Conservation (phyloP, 2,329 filamentous ascomycete genomes). For the Colletotrichum godetiae region DNA sequence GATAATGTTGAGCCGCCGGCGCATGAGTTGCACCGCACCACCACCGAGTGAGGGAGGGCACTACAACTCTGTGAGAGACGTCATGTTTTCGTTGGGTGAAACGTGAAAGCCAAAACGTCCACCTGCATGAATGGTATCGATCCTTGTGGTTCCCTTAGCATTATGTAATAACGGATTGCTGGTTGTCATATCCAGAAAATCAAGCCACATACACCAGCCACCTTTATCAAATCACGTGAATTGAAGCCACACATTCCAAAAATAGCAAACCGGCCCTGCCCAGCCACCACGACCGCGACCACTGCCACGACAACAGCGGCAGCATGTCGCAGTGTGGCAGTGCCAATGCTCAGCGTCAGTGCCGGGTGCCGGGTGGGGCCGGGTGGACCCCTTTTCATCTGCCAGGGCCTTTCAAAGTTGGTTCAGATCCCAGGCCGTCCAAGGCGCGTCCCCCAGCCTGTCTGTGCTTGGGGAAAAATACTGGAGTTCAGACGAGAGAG, state of each 20-base stretch:
- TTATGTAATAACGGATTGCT: background rate
- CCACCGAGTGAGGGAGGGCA: background rate
- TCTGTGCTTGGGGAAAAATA: conserved; percentile 14
- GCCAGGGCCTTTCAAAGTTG: conserved; percentile 12
- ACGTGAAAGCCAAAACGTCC: conserved; percentile 14
- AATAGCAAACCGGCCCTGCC: background rate
- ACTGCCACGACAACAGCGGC: conserved; percentile 8
- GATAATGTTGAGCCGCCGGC: background rate
- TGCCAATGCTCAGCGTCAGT: background rate
- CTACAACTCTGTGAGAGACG: conserved; percentile 15
- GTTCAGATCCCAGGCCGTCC: background rate
- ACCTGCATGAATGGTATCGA: conserved; percentile 8
- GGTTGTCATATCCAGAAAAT: background rate
- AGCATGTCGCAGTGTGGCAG: conserved; percentile 27
- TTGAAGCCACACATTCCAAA: background rate
- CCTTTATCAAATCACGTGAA: background rate
- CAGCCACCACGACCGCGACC: conserved; percentile 2
- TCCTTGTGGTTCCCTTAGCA: too few relatives aligned
- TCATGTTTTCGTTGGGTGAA: conserved; percentile 32
- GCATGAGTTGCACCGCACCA: background rate
- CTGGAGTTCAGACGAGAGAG: conserved; percentile 8
- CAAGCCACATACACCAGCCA: background rate
- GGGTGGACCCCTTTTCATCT: conserved; percentile 21
- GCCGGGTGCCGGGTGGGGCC: conserved; percentile 18
- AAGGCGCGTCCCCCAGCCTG: background rate